Base-by-base conservation (phyloP, 257 asterid genomes). In the Voacanga thouarsii region DNA sequence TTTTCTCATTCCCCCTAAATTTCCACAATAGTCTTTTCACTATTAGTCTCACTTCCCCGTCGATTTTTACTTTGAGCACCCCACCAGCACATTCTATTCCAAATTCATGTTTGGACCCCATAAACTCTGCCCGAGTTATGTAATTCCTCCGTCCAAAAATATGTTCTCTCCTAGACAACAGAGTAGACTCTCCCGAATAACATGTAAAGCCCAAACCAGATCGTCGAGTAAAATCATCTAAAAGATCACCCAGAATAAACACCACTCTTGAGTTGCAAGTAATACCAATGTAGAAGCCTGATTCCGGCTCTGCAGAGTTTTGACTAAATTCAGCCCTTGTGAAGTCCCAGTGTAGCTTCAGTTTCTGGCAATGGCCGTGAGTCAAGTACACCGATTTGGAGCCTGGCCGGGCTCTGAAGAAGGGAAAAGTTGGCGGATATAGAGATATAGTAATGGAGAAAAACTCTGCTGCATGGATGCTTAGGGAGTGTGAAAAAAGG, bases 21-120 rank as follows among this genome's bases (percentile, higher is more conserved):
- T 84, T 84, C 88, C 88, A 84, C 6, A 77, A 84, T 5, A 84
- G 79, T 50, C 86, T 84, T 45, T 82, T 84, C 53, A 84, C 86
- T 47, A 77, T 71, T 26, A 84, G 55, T 18, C 76, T 82, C 12
- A 33, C 53, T 61, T 84, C 85, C 11, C 84, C 82, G 33, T 84
- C 88, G 33, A 82, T 80, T 82, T 79, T 84, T 59, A 84, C 84
- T 84, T 79, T 84, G 6, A 84, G 75, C 69, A 74, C 76, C 55
- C 88, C 88, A 39, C 84, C 86, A 11, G 45, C 71, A 47, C 88
- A 82, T 26, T 84, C 88, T 76, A 84, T 79, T 59, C 61, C 84
- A 67, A 84, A 71, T 63, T 82, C 86, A 47, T 84, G 84, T 47
- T 77, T 84, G 14, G 80, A 75, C n/a, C 88, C 86, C 84, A 76